Conservation (phyloP, 371 early-diverging fungal species). For the Mucor indicus region DNA sequence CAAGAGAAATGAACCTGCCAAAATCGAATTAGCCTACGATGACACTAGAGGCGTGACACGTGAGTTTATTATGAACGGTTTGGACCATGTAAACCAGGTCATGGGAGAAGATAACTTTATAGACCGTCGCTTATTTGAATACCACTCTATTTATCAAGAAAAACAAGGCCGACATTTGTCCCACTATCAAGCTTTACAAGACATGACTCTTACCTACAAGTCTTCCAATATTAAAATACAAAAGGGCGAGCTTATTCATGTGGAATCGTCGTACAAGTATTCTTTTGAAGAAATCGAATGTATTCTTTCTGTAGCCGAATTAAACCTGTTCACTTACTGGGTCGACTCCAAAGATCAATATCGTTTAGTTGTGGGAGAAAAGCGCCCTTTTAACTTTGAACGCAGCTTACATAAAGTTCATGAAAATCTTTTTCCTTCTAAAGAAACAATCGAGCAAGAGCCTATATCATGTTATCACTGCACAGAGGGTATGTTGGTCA, state of each 20-base stretch:
- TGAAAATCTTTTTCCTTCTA: conserved; percentile 11
- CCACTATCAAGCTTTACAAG: conserved; percentile 60
- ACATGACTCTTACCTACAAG: conserved; percentile 48
- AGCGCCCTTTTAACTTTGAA: conserved; percentile 62
- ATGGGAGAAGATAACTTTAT: conserved; percentile 55
- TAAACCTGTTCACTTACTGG: conserved; percentile 61
- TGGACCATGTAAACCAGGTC: conserved; percentile 73
- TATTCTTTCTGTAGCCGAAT: conserved; percentile 54
- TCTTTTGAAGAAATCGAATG: conserved; percentile 52
- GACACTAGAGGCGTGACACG: conserved; percentile 75
- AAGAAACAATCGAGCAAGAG: conserved; percentile 4
- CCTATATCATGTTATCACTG: conserved; percentile 15
- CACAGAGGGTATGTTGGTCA: conserved; percentile 1
- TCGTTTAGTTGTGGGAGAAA: conserved; percentile 71
- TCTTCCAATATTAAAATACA: conserved; percentile 36
- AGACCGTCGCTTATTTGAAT: conserved; percentile 62
- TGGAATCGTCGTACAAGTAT: conserved; percentile 90
- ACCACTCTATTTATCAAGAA: conserved; percentile 71
- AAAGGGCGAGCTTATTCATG: conserved; percentile 80
- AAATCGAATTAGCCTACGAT: conserved; percentile 81
- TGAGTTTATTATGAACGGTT: conserved; percentile 84
- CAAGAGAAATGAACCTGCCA: conserved; percentile 64
- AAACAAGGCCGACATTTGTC: conserved; percentile 79
- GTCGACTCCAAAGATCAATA: conserved; percentile 61
- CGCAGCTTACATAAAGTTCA: conserved; percentile 13